Conservation (phyloP, 1,139 yeast species). For the Yamadazyma aaseri region DNA sequence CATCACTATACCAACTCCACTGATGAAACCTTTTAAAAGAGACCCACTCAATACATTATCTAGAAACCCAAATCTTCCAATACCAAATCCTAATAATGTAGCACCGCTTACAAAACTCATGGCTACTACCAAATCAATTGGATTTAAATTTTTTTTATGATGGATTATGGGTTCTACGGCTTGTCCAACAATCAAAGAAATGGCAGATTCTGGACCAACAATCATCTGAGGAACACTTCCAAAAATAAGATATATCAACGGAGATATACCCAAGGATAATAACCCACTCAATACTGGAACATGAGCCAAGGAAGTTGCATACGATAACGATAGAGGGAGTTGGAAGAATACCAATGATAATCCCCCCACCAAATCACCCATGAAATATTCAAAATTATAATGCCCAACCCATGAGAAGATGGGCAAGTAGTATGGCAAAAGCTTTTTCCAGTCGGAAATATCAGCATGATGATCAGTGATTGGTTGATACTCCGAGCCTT, state of each 20-base stretch:
- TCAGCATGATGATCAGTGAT: slow-evolving; percentile 21
- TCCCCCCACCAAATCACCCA: slow-evolving; percentile 85
- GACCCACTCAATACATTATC: slow-evolving; percentile 87
- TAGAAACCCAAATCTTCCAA: slow-evolving; percentile 81
- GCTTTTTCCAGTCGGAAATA: slow-evolving; percentile 25
- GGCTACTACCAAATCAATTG: slow-evolving; percentile 68
- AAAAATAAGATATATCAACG: slow-evolving; percentile 73
- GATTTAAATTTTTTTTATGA: slow-evolving; percentile 48
- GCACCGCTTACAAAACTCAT: slow-evolving; percentile 79
- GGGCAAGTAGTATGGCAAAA: slow-evolving; percentile 74
- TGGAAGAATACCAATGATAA: slow-evolving; percentile 88
- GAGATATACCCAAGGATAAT: slow-evolving; percentile 78
- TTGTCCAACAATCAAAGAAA: slow-evolving; percentile 87
- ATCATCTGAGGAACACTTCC: slow-evolving; percentile 97
- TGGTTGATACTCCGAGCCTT: slow-evolving; percentile 22
- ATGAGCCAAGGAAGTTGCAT: slow-evolving; percentile 86
- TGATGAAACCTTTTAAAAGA: slow-evolving; percentile 80
- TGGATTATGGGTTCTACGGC: slow-evolving; percentile 71
- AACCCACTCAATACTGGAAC: slow-evolving; percentile 88
- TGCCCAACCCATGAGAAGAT: slow-evolving; percentile 74
- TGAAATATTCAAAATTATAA: slow-evolving; percentile 50
- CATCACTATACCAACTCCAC: slow-evolving; percentile 94
- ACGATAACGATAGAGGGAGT: slow-evolving; percentile 84
- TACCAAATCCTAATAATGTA: slow-evolving; percentile 70
- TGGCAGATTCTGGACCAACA: slow-evolving; percentile 96